Percentiles rank a stretch among this genome's conserved stretches.
phyloP scores from a whole-genome alignment of 176 grass and related monocot genomes.

The Dactylis glomerata region DNA sequence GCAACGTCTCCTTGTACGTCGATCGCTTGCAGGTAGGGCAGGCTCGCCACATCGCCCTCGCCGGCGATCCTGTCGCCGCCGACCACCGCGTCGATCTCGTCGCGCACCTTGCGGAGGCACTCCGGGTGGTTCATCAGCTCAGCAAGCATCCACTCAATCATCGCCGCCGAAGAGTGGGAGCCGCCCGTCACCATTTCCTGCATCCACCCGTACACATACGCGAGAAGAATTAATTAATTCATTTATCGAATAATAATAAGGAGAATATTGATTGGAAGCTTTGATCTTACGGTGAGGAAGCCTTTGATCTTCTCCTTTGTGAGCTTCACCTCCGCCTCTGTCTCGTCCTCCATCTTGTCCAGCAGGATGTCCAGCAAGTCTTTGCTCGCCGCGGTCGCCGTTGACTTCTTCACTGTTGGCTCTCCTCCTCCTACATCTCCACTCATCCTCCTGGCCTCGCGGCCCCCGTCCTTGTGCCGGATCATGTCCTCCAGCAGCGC shows the following conservation, averaged over 20 bases:
- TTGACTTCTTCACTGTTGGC: neutral
- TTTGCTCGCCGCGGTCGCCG: constrained; percentile 13
- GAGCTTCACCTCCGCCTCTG: constrained; percentile 56
- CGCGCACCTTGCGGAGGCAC: constrained; percentile 25
- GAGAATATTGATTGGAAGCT: neutral
- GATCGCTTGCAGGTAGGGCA: constrained; percentile 69
- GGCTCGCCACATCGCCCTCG: constrained; percentile 56
- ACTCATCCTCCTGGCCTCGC: neutral
- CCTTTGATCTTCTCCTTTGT: constrained; percentile 65
- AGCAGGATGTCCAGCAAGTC: constrained; percentile 73
- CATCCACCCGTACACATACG: no score
- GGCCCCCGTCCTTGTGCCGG: constrained; percentile 39
- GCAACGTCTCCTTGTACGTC: constrained; percentile 69
- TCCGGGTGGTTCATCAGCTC: constrained; percentile 69
- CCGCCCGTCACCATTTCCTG: constrained; percentile 57
- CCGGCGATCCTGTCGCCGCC: constrained; percentile 40
- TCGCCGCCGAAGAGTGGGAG: constrained; percentile 46
- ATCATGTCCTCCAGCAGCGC: constrained; percentile 60
- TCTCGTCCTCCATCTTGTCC: constrained; percentile 42
- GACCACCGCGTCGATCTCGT: constrained; percentile 61
- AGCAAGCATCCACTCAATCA: constrained; percentile 72
- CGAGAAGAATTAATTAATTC: no score
- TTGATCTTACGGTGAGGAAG: constrained; percentile 56
- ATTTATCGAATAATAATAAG: no score
- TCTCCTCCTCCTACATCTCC: neutral